Evolutionary conservation across 2,329 filamentous ascomycete genomes (phyloP), one percentile per base, ranked within the genome.

Genomic region (Epichloe aotearoae): DNA sequence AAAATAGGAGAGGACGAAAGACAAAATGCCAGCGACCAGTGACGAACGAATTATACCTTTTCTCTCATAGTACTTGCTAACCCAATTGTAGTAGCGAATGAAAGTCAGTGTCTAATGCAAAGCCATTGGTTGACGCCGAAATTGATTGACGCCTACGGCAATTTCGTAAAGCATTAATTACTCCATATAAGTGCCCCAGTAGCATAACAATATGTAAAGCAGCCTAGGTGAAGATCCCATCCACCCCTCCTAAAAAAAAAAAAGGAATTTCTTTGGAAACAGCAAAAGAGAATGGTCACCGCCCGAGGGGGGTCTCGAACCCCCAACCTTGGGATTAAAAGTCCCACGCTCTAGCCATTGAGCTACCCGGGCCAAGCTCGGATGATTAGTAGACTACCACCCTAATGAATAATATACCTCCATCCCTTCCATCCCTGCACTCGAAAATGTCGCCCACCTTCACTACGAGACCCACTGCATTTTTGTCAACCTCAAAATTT

Each of bases 281-380:
- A 19, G 5, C 23, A 50, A 51, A 50, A 50, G 34, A 49, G 20
- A 34, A 50, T 49, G n/a, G 8, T 1, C 5, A 0, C 10, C 61
- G 61, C 61, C 61, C 61, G 59, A 63, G 59, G 60, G 57, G 61
- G 61, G 61, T 50, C 50, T 63, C 61, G 61, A 63, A 63, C 61
- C 60, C 60, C 57, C 60, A 62, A 47, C 61, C 61, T 63, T 63
- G 59, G 58, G 60, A 59, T 63, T 58, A 62, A 62, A 62, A 63
- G 61, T 58, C 61, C 58, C 60, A 63, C 60, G 61, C 61, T 63
- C 61, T 63, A 54, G 54, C 61, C 61, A 63, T 63, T 63, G 61
- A 63, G 61, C 61, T 63, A 63, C 62, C 57, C 58, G 55, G 56
- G 58, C 61, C 12, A 19, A 38, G 14, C 33, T 47, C 11, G 34